Base-by-base conservation (phyloP, 129 eudicot species). In the Lactuca saligna region DNA sequence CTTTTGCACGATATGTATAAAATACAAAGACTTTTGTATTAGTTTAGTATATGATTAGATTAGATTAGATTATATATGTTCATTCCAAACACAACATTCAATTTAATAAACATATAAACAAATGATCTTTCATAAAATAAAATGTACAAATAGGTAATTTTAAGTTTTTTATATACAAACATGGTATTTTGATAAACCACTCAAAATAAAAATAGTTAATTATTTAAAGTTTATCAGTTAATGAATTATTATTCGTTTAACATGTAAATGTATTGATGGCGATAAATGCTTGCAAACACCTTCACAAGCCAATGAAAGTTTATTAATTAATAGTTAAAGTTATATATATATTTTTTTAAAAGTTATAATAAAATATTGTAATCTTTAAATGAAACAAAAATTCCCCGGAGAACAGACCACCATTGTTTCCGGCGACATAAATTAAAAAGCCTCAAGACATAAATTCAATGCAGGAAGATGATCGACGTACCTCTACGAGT, bases 401-500 rank as follows among this genome's bases (percentile, higher is more conserved):
- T 54, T 68, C 54, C 35, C 73, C 50, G 73, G 63, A 61, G 17
- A 54, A 16, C 41, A 48, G 7, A 68, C 35, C 29, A 11, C 49
- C 51, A 37, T 68, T 16, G 0, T 68, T 68, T 54, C 54, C 63
- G 51, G 73, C 63, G 5, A 67, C 49, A 17, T 20, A 20, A 25
- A 60, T 71, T 16, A 46, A 58, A 70, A 49, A 32, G 3, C 7
- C 34, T 10, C 9, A 60, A 67, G 5, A 35, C 37, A 13, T 17
- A 29, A 8, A 16, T 29, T 49, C 17, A 55, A 55, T 57, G 56
- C 33, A 65, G 57, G 73, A 15, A 56, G 57, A 16, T 4, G 29
- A 38, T 59, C 14, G 33, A 58, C 75, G 48, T 86, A 91, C 97
- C 97, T 91, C 98, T 81, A 17, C 96, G 81, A 54, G 80, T 73